These are phyloP conservation scores for Leishmania braziliensis DNA, from an alignment of 208 protist species.

Conservation along the genomic window DNA sequence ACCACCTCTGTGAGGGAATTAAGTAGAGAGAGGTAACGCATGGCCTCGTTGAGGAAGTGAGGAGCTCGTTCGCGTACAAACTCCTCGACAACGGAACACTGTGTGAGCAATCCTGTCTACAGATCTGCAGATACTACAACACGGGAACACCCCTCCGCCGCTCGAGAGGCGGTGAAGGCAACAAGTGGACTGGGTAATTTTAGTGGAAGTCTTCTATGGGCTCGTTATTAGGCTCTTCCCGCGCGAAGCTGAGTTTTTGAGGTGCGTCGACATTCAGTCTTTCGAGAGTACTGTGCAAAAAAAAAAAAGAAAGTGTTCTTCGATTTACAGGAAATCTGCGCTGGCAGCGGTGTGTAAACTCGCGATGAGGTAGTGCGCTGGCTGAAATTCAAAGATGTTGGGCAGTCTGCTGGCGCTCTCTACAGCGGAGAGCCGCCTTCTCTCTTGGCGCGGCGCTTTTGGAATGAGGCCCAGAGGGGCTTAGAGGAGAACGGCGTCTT, in stretches of 20 bases:
- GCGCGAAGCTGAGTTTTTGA: conserved; percentile 24
- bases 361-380: conserved; percentile 28
- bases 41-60: conserved; percentile 38
- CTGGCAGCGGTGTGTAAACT: conserved; percentile 27
- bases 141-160: background rate
- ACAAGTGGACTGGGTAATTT: conserved; percentile 33
- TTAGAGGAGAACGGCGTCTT: conserved; percentile 43
- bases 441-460: conserved; percentile 45
- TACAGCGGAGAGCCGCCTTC: conserved; percentile 27
- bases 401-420: conserved; percentile 21
- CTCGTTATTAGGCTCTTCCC: conserved; percentile 56
- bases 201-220: conserved; percentile 56
- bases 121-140: conserved; percentile 44
- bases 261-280: conserved; percentile 36
- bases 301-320: background rate
- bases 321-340: conserved; percentile 34
- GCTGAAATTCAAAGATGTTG: conserved; percentile 18
- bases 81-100: conserved; percentile 50
- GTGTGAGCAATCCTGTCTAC: conserved; percentile 49
- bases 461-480: conserved; percentile 37
- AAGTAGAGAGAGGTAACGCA: conserved; percentile 31
- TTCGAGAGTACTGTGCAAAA: conserved; percentile 21
- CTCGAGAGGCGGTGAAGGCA: conserved; percentile 27
- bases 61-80: conserved; percentile 41
- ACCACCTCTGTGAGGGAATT: conserved; percentile 52